Conservation (phyloP, 331 rosid genomes). For the Prunus yedoensis region DNA sequence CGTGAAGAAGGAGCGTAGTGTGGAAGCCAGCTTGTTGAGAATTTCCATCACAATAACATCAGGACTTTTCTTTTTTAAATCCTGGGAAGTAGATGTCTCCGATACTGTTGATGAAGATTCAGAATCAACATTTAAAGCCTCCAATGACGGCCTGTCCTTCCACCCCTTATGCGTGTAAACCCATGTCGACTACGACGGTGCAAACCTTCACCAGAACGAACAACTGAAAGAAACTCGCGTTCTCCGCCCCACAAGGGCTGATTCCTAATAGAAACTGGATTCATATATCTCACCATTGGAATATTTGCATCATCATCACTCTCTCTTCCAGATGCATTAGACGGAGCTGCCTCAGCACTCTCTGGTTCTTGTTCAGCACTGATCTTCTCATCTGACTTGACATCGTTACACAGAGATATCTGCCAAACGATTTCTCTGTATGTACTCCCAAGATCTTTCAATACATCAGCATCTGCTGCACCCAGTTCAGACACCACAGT, state of each 20-base stretch:
- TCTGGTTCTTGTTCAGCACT: conserved; percentile 73
- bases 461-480: conserved; percentile 79
- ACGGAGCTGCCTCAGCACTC: conserved; percentile 59
- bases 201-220: conserved; percentile 85
- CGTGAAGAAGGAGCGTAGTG: conserved; percentile 81
- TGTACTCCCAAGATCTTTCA: conserved; percentile 81
- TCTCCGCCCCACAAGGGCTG: conserved; percentile 91
- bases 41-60: conserved; percentile 74
- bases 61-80: conserved; percentile 93
- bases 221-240: conserved; percentile 87
- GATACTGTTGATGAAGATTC: conserved; percentile 58
- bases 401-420: conserved; percentile 73
- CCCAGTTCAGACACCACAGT: conserved; percentile 86
- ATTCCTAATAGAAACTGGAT: conserved; percentile 75
- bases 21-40: conserved; percentile 83
- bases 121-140: conserved; percentile 71
- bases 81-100: conserved; percentile 67
- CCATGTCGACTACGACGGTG: conserved; percentile 92
- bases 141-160: conserved; percentile 86
- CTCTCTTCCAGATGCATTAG: conserved; percentile 75
- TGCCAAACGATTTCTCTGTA: conserved; percentile 95
- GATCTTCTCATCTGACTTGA: conserved; percentile 72
- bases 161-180: conserved; percentile 80
- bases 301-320: conserved; percentile 87
- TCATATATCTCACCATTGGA: conserved; percentile 79